Conservation (phyloP, 73 alveolate species). For the Tetrahymena thermophila region DNA sequence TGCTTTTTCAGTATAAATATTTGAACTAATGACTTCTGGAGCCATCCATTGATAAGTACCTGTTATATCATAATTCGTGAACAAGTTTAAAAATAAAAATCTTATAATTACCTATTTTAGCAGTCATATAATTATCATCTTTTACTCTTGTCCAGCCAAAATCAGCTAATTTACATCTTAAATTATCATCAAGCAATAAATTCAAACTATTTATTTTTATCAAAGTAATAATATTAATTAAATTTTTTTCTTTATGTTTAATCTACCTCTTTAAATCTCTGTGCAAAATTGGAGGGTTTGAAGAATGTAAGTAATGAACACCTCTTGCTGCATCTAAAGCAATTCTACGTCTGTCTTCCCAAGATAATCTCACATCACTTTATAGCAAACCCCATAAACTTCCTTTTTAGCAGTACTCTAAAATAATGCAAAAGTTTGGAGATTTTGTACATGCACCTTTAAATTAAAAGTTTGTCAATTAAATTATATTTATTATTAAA, state of each 20-base stretch:
- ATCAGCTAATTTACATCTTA: conserved; percentile 94
- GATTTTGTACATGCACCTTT: conserved; percentile 89
- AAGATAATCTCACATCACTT: conserved; percentile 63
- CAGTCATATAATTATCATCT: conserved; percentile 79
- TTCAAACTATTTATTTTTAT: conserved; percentile 52
- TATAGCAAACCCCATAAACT: conserved; percentile 91
- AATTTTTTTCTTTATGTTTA: not conserved
- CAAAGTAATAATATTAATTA: not conserved
- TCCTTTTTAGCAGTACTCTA: conserved; percentile 94
- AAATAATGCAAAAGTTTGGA: conserved; percentile 87
- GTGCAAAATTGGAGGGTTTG: conserved; percentile 92
- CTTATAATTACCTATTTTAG: conserved; percentile 61
- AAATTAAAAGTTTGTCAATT: not conserved
- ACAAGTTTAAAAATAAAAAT: not conserved
- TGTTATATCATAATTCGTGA: not conserved
- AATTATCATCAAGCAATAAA: conserved; percentile 90
- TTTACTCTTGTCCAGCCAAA: conserved; percentile 96
- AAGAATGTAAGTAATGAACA: conserved; percentile 89
- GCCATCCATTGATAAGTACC: conserved; percentile 99
- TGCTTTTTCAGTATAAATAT: conserved; percentile 93
- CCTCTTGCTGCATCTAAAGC: conserved; percentile 97
- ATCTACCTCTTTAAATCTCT: conserved; percentile 80
- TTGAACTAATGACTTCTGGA: conserved; percentile 96
- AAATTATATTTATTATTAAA: too few relatives aligned
- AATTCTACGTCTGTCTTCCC: conserved; percentile 91